Evolutionary conservation across 176 grass and related monocot genomes (phyloP).

Genomic region (Microstegium vimineum): DNA sequence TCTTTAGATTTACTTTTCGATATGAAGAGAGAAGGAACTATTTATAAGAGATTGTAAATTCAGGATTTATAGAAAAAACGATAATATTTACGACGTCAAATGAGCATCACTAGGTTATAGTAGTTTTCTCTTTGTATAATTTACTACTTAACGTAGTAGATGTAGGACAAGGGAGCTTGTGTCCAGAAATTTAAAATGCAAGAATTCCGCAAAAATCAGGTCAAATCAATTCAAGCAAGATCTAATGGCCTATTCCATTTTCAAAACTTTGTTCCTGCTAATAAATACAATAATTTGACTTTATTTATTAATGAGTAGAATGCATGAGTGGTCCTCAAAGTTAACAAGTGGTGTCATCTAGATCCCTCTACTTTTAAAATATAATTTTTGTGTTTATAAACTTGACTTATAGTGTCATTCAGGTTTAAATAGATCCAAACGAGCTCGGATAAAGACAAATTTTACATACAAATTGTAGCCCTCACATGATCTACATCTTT

Average conservation of each 20-base stretch:
- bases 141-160: not conserved
- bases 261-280: too few relatives aligned
- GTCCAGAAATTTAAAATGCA: not conserved
- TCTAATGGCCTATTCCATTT: not conserved
- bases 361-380: too few relatives aligned
- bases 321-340: too few relatives aligned
- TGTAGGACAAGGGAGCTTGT: not conserved
- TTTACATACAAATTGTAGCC: too few relatives aligned
- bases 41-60: not conserved
- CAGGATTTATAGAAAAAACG: not conserved
- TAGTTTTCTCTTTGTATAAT: not conserved
- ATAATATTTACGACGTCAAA: not conserved
- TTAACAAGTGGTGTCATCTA: too few relatives aligned
- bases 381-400: too few relatives aligned
- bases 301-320: too few relatives aligned
- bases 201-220: not conserved
- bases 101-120: not conserved
- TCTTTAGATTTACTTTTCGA: not conserved
- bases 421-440: too few relatives aligned
- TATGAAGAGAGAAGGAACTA: not conserved
- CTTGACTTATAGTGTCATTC: too few relatives aligned
- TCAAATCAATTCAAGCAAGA: not conserved
- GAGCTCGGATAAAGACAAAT: too few relatives aligned
- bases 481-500: too few relatives aligned
- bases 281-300: not conserved